phyloP scores from a whole-genome alignment of 169 alveolate genomes.

The Cryptosporidium canis region DNA sequence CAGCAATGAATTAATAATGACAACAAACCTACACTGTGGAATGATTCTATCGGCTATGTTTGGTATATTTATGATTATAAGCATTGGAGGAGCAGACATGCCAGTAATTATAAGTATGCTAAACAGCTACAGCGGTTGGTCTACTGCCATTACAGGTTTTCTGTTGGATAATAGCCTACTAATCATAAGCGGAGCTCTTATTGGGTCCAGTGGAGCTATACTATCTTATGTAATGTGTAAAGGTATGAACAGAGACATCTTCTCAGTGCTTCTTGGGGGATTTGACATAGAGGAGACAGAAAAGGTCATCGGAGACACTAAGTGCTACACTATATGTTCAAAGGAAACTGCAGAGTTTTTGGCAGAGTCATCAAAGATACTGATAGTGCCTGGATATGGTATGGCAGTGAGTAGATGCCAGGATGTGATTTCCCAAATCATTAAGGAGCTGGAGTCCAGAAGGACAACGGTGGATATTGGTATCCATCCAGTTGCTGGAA shows the following conservation, averaged over 20 bases:
- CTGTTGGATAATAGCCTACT: slow-evolving; percentile 81
- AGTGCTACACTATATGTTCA: slow-evolving; percentile 2
- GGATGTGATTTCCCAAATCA: slow-evolving; percentile 74
- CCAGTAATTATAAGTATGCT: slow-evolving; percentile 87
- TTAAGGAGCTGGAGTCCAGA: slow-evolving; percentile 61
- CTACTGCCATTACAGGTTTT: slow-evolving; percentile 85
- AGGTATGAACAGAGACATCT: slow-evolving; percentile 82
- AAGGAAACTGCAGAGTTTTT: slow-evolving; percentile 74
- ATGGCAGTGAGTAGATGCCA: slow-evolving; percentile 78
- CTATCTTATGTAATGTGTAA: slow-evolving; percentile 81
- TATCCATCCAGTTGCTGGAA: slow-evolving; percentile 80
- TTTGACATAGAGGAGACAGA: slow-evolving; percentile 76
- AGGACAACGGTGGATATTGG: slow-evolving; percentile 74
- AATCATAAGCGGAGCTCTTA: slow-evolving; percentile 82
- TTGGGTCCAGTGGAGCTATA: slow-evolving; percentile 83
- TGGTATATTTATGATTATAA: slow-evolving; percentile 86
- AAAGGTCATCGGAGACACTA: slow-evolving; percentile 73
- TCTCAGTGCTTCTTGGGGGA: slow-evolving; percentile 84
- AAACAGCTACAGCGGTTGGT: slow-evolving; percentile 89
- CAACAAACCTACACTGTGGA: slow-evolving; percentile 66
- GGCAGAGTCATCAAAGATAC: slow-evolving; percentile 72
- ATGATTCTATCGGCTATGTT: slow-evolving; percentile 76
- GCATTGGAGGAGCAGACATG: slow-evolving; percentile 87
- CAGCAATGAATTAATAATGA: background rate
- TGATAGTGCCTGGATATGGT: slow-evolving; percentile 85